Evolutionary conservation across 106 monocot genomes (phyloP).

Genomic region (Dioscorea alata): DNA sequence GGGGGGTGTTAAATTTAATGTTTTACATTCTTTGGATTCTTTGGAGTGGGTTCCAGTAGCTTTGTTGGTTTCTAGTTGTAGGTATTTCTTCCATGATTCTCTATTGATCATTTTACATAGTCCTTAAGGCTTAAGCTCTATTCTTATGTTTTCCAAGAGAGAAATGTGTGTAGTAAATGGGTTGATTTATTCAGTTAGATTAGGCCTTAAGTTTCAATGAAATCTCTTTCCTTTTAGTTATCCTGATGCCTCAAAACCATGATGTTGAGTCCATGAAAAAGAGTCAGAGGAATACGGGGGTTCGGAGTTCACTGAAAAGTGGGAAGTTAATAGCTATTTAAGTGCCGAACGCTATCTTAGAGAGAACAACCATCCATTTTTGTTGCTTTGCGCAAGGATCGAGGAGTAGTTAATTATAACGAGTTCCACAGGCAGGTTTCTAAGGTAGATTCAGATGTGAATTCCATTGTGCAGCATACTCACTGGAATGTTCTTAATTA

Average conservation of each 20-base stretch:
- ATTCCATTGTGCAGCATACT: slow-evolving; percentile 90
- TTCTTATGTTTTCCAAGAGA: too few relatives aligned
- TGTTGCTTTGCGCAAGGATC: slow-evolving; percentile 95
- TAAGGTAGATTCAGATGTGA: slow-evolving; percentile 84
- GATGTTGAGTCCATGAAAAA: slow-evolving; percentile 69
- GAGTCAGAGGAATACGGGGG: slow-evolving; percentile 94
- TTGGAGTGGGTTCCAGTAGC: too few relatives aligned
- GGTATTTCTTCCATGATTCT: too few relatives aligned
- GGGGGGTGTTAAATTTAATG: too few relatives aligned
- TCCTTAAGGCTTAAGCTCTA: too few relatives aligned
- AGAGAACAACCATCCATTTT: slow-evolving; percentile 86
- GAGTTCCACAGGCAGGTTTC: slow-evolving; percentile 93
- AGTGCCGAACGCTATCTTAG: slow-evolving; percentile 94
- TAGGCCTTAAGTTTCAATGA: too few relatives aligned
- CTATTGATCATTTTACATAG: too few relatives aligned
- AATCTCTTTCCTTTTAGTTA: too few relatives aligned
- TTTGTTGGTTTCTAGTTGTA: too few relatives aligned
- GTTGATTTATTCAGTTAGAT: too few relatives aligned
- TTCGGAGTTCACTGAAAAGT: slow-evolving; percentile 88
- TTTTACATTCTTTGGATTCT: too few relatives aligned
- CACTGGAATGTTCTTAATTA: slow-evolving; percentile 86
- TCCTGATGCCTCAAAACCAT: slow-evolving; percentile 69
- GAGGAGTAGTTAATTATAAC: slow-evolving; percentile 74
- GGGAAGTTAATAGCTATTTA: slow-evolving; percentile 95
- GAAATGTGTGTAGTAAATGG: too few relatives aligned